Base-by-base conservation (phyloP, 192 early-diverging fungal species). In the Mortierella claussenii region DNA sequence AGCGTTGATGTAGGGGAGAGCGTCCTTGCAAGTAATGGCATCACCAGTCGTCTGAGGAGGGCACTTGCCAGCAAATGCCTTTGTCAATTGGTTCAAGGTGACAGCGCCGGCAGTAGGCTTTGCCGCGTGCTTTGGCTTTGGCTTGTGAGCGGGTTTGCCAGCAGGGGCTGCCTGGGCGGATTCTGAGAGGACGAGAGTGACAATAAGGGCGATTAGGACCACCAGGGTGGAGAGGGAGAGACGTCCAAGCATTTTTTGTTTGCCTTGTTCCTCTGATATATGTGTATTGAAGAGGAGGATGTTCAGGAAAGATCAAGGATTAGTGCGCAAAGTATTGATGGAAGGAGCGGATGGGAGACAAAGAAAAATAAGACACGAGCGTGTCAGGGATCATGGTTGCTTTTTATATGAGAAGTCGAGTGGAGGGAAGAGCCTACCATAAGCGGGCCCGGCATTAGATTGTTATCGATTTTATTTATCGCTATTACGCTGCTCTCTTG, bases 1-100 rank as follows among this genome's bases (percentile, higher is more conserved):
- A 24, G 73, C 63, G 18, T 76, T 76, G 32, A 76, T 76, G 32
- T 62, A 76, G 24, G 73, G 73, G 31, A 76, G 65, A 17, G 73
- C 73, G 45, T 76, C 73, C 47, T 76, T 66, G 64, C 73, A 76
- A 27, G 73, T 67, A 23, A 76, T 76, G 6, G 26, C 58, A 46
- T 76, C 73, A 17, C 64, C 64, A 17, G 21, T 4, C 21, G 73
- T 76, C 40, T 66, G 50, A 4, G n/a, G 9, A 21, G 73, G 73
- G 59, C 73, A 76, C 10, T 67, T 45, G 18, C 65, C 65, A 55
- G 64, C 73, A 55, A 76, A 67, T 40, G 73, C 73, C 59, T 67
- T 76, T 40, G 64, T 65, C 21, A 76, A 42, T 32, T 76, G 57
- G 1, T 30, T 18, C 1, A 76, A 36, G 8, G 64, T 55, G 26